Conservation (phyloP, 2,329 filamentous ascomycete species). For the Golovinomyces cichoracearum region DNA sequence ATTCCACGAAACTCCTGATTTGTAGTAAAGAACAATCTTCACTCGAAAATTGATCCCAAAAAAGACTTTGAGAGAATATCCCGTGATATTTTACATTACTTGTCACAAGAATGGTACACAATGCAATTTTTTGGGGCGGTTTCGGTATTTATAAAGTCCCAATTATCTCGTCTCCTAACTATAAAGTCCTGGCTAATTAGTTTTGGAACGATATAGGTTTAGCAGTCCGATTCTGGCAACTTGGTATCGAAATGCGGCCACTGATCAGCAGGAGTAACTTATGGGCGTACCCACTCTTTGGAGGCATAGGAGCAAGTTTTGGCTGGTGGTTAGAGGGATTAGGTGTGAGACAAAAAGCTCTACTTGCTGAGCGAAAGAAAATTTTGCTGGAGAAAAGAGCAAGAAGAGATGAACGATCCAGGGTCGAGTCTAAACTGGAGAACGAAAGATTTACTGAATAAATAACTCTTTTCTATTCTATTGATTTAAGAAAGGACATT, state of each 20-base stretch:
- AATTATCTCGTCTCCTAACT: conserved; percentile 5
- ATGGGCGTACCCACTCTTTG: conserved; percentile 83
- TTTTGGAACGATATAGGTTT: conserved; percentile 33
- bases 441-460: no score
- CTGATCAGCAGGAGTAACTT: conserved; percentile 64
- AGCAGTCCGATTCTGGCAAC: conserved; percentile 79
- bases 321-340: conserved; percentile 93
- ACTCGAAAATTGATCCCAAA: no score
- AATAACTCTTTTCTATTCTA: no score
- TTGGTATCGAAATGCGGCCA: conserved; percentile 94
- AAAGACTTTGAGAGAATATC: no score
- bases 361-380: conserved; percentile 55
- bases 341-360: conserved; percentile 52
- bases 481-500: no score
- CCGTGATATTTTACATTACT: no score
- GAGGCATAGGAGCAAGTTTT: conserved; percentile 62
- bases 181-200: conserved; percentile 7
- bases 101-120: conserved; percentile 18
- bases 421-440: conserved; percentile 13
- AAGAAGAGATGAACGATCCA: conserved; percentile 38
- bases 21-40: no score
- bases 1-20: no score
- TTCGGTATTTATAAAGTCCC: conserved; percentile 43
- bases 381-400: conserved; percentile 69
- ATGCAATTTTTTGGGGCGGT: conserved; percentile 60